These are phyloP conservation scores for Sclerotinia subarctica DNA, from an alignment of 2,329 filamentous ascomycete genomes.

Conservation along the genomic window DNA sequence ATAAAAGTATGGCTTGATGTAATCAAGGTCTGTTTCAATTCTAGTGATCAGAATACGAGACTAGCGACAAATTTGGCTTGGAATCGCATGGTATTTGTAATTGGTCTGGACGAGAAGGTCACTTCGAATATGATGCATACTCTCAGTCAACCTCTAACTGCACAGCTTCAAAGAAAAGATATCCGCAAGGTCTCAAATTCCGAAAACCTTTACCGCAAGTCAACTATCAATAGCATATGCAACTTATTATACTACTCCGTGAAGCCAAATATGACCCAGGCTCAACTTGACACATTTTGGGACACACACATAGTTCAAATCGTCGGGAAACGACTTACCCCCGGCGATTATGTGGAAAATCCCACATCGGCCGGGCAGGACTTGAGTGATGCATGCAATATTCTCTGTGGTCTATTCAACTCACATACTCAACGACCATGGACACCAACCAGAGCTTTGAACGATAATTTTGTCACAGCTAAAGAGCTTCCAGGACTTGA, in stretches of 20 bases:
- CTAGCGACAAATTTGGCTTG: slow-evolving; percentile 79
- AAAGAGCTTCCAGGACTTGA: slow-evolving; percentile 84
- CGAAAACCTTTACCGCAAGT: slow-evolving; percentile 53
- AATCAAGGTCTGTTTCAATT: slow-evolving; percentile 82
- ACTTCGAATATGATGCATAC: slow-evolving; percentile 55
- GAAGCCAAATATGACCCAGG: slow-evolving; percentile 62
- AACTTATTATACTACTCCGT: slow-evolving; percentile 82
- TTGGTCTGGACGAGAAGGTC: slow-evolving; percentile 61
- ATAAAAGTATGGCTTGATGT: slow-evolving; percentile 73
- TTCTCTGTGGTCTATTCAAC: slow-evolving; percentile 72
- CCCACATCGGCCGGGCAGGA: slow-evolving; percentile 46
- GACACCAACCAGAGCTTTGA: slow-evolving; percentile 69
- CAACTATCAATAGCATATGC: slow-evolving; percentile 67
- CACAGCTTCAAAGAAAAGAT: slow-evolving; percentile 62
- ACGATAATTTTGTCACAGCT: slow-evolving; percentile 47
- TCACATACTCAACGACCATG: slow-evolving; percentile 57
- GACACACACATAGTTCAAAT: slow-evolving; percentile 67
- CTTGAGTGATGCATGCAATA: slow-evolving; percentile 57
- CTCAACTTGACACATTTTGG: slow-evolving; percentile 76
- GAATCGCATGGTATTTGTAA: slow-evolving; percentile 76
- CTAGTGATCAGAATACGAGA: slow-evolving; percentile 65
- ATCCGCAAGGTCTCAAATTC: slow-evolving; percentile 46
- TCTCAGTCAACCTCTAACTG: slow-evolving; percentile 65
- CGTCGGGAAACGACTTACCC: slow-evolving; percentile 54
- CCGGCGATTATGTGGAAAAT: slow-evolving; percentile 38